Percentiles rank a stretch among this genome's conserved stretches.
phyloP scores from a whole-genome alignment of 108 stramenopile genomes.

The Pelagomonas calceolata region DNA sequence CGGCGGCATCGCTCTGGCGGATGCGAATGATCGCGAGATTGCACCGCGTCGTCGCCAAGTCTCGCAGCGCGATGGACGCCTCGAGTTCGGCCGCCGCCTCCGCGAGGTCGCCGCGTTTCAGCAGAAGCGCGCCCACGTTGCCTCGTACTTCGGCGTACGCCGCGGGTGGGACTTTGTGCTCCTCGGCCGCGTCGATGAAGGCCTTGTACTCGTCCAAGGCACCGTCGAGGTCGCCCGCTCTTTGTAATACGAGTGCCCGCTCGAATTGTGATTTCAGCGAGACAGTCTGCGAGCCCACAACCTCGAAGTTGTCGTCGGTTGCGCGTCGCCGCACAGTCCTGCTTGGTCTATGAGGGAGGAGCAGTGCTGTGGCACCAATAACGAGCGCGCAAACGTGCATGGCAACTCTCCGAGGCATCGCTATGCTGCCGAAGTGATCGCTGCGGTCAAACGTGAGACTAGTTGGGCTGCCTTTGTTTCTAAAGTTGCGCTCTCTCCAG shows the following conservation, averaged over 20 bases:
- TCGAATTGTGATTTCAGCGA: conserved; percentile 11
- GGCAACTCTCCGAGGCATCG: no score
- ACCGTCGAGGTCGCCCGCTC: conserved; percentile 13
- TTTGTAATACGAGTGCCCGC: conserved; percentile 31
- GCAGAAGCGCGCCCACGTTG: conserved; percentile 32
- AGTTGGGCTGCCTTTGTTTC: no score
- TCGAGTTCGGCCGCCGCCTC: neutral
- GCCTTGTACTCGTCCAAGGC: conserved; percentile 28
- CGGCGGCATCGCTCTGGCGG: no score
- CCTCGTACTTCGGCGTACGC: conserved; percentile 28
- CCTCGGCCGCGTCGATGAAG: conserved; percentile 32
- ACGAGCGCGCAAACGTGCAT: no score
- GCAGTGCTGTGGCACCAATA: no score
- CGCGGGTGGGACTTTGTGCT: conserved; percentile 13
- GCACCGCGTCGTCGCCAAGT: neutral
- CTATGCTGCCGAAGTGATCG: no score
- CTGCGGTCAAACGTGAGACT: no score
- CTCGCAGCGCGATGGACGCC: neutral
- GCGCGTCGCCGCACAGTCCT: no score
- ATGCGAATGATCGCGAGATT: no score
- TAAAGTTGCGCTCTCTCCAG: no score
- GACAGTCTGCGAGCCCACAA: neutral
- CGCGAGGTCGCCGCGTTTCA: conserved; percentile 2
- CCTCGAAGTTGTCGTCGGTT: no score
- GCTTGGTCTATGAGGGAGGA: no score